These are phyloP conservation scores for Pythium diclinum DNA, from an alignment of 352 stramenopile genomes.

Conservation along the genomic window DNA sequence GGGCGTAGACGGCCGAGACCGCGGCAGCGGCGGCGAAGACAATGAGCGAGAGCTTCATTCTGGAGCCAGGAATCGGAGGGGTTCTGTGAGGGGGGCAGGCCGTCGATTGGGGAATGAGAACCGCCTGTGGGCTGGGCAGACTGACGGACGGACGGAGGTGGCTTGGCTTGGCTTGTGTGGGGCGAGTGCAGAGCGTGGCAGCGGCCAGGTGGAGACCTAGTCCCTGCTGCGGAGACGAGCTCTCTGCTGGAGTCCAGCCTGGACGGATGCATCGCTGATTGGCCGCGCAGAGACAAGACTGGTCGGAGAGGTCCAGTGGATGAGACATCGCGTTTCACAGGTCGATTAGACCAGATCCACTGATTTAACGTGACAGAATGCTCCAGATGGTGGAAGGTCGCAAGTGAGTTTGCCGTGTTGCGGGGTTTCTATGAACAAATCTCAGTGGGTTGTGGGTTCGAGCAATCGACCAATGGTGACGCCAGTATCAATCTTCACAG, in stretches of 20 bases:
- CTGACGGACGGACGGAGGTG: no score
- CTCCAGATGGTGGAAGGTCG: background rate
- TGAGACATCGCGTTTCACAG: background rate
- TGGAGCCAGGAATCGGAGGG: background rate
- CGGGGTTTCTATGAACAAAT: background rate
- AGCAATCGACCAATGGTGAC: background rate
- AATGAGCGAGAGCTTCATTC: constrained; percentile 12
- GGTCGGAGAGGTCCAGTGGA: background rate
- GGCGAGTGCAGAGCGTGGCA: background rate
- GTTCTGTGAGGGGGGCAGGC: background rate
- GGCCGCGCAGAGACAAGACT: background rate
- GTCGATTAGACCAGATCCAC: background rate
- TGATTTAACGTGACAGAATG: background rate
- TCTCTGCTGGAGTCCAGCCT: no score
- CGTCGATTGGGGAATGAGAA: background rate
- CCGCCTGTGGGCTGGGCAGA: no score
- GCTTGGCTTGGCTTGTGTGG: no score
- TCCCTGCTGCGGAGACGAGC: background rate
- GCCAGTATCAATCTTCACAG: background rate
- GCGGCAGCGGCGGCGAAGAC: constrained; percentile 5
- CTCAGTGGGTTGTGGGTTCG: background rate
- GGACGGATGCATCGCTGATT: background rate
- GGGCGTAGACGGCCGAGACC: constrained; percentile 3
- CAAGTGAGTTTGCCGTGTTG: background rate
- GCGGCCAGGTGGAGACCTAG: no score